phyloP scores from a whole-genome alignment of 1,284 basidiomycete genomes.

The Ganoderma leucocontextum region DNA sequence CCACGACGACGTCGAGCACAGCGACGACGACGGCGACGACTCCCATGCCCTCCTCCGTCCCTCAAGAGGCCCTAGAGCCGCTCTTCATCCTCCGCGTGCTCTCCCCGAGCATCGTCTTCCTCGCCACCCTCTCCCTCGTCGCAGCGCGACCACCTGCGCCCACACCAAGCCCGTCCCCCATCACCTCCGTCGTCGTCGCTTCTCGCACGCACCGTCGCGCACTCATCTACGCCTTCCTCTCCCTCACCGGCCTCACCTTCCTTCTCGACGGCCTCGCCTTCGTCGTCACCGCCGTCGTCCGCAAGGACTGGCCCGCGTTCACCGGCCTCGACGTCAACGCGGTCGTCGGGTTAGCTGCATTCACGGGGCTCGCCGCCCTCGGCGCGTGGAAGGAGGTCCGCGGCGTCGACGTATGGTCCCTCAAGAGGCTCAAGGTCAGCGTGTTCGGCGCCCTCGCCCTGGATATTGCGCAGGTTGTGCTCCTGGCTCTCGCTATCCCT shows the following conservation, averaged over 20 bases:
- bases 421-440: slow-evolving; percentile 62
- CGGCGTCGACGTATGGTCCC: slow-evolving; percentile 74
- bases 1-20: slow-evolving; percentile 41
- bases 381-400: slow-evolving; percentile 80
- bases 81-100: slow-evolving; percentile 67
- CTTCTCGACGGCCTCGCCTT: slow-evolving; percentile 85
- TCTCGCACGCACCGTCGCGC: slow-evolving; percentile 74
- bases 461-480: slow-evolving; percentile 64
- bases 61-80: slow-evolving; percentile 38
- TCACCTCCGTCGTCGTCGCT: slow-evolving; percentile 79
- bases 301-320: slow-evolving; percentile 67
- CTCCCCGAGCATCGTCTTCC: slow-evolving; percentile 68
- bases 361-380: slow-evolving; percentile 71
- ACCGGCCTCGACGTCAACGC: slow-evolving; percentile 77
- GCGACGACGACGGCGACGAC: slow-evolving; percentile 42
- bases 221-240: slow-evolving; percentile 73
- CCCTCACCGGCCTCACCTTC: slow-evolving; percentile 81
- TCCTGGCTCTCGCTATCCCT: slow-evolving; percentile 58
- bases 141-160: slow-evolving; percentile 56
- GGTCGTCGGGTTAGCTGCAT: slow-evolving; percentile 71
- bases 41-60: slow-evolving; percentile 27
- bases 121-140: slow-evolving; percentile 67
- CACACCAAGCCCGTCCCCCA: slow-evolving; percentile 60
- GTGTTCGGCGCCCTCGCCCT: slow-evolving; percentile 60
- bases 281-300: slow-evolving; percentile 67